Conservation (phyloP, 108 stramenopile species). For the Schizochytrium sp. region DNA sequence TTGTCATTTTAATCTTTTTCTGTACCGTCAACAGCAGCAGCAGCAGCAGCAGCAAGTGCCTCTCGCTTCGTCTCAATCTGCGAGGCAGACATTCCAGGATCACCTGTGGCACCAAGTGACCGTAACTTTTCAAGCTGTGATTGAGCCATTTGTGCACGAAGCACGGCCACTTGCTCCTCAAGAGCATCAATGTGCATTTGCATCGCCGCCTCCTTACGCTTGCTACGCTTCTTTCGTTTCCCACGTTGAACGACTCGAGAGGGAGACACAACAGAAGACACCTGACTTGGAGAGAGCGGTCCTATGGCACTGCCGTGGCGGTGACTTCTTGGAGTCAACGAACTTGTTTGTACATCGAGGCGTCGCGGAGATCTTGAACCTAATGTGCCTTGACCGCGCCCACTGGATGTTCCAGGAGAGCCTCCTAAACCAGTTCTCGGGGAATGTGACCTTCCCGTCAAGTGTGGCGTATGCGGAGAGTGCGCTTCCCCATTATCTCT, state of each 20-base stretch:
- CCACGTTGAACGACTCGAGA: neutral
- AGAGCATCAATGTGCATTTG: constrained; percentile 53
- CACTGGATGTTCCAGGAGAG: too few species aligned
- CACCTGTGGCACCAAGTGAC: neutral
- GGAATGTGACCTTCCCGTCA: too few species aligned
- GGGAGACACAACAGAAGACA: neutral
- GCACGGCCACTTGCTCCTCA: constrained; percentile 47
- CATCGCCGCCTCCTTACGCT: constrained; percentile 41
- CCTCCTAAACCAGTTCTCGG: too few species aligned
- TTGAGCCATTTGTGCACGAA: constrained; percentile 27
- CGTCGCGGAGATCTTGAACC: too few species aligned
- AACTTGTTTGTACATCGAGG: too few species aligned
- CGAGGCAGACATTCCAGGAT: too few species aligned
- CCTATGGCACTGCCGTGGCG: too few species aligned
- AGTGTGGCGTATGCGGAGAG: neutral
- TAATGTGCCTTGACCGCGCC: too few species aligned
- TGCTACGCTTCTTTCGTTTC: constrained; percentile 41
- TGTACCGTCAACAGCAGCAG: neutral
- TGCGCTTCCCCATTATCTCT: constrained; percentile 9
- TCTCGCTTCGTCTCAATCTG: too few species aligned
- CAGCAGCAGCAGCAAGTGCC: neutral
- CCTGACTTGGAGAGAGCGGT: too few species aligned
- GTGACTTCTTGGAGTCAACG: too few species aligned
- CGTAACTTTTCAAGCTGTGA: constrained; percentile 30
- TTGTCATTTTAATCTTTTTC: neutral